Evolutionary conservation across 2,329 filamentous ascomycete genomes (phyloP).

Genomic region (Venturia asperata): DNA sequence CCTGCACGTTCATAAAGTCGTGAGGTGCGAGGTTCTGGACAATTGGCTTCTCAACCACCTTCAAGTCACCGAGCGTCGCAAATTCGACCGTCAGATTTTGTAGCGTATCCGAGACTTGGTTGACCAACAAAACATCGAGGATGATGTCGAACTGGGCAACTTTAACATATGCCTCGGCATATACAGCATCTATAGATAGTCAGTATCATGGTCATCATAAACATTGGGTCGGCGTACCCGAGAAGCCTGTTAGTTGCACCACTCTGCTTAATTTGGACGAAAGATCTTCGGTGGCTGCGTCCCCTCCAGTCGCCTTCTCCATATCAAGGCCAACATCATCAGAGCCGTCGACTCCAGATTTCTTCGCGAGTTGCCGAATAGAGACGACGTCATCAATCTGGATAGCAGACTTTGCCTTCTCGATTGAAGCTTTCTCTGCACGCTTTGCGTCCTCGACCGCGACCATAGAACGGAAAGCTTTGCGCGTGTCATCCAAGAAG

Average conservation of each 20-base stretch:
- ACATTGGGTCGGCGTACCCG: constrained; percentile 38
- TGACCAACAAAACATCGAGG: constrained; percentile 80
- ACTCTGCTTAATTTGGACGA: constrained; percentile 92
- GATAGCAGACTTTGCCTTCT: constrained; percentile 87
- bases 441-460: constrained; percentile 97
- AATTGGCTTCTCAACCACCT: constrained; percentile 92
- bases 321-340: constrained; percentile 87
- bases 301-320: constrained; percentile 88
- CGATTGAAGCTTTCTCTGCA: constrained; percentile 83
- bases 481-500: constrained; percentile 89
- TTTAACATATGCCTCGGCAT: constrained; percentile 98
- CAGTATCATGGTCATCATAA: neutral
- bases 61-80: constrained; percentile 93
- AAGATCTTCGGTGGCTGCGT: constrained; percentile 74
- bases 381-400: constrained; percentile 93
- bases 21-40: constrained; percentile 93
- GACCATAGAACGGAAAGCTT: constrained; percentile 95
- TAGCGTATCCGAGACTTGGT: constrained; percentile 92
- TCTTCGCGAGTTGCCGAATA: constrained; percentile 89
- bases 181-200: constrained; percentile 61
- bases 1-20: constrained; percentile 97
- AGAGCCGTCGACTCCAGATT: constrained; percentile 70
- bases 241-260: constrained; percentile 96
- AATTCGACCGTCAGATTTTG: constrained; percentile 98
- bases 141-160: constrained; percentile 99